Evolutionary conservation across 257 asterid species (phyloP).

Genomic region (Petunia axillaris): DNA sequence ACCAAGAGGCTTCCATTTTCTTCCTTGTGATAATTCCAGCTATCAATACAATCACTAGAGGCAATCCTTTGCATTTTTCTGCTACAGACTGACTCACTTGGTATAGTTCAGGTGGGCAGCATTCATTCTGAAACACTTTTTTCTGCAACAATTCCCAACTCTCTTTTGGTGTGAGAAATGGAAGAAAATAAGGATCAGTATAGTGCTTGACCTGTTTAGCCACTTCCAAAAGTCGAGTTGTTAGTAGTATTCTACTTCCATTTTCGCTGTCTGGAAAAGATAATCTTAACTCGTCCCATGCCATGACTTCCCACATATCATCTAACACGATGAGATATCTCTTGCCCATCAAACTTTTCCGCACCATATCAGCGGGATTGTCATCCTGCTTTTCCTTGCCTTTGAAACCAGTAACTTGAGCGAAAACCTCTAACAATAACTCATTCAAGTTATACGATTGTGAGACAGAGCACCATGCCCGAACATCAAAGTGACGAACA

Average conservation of each 20-base stretch:
- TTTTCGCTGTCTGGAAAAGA: neutral
- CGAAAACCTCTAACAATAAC: neutral
- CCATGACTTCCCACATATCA: neutral
- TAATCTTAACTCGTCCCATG: neutral
- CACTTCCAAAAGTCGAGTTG: neutral
- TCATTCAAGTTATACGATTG: neutral
- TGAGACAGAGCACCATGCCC: slow-evolving; percentile 2
- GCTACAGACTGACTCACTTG: neutral
- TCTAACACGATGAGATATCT: too few species aligned
- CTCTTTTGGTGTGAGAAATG: neutral
- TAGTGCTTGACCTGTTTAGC: neutral
- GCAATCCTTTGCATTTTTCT: neutral
- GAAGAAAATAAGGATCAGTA: neutral
- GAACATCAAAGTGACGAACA: neutral
- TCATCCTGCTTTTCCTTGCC: neutral
- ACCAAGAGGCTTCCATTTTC: neutral
- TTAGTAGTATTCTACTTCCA: slow-evolving; percentile 5
- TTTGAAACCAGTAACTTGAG: neutral
- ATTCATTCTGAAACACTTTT: neutral
- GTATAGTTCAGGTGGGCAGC: neutral
- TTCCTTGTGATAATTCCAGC: neutral
- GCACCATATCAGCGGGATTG: neutral
- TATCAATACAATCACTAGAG: neutral
- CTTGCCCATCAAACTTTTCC: neutral
- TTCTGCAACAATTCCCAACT: too few species aligned